Conservation (phyloP, 352 stramenopile species). For the Globisporangium radiosum region DNA sequence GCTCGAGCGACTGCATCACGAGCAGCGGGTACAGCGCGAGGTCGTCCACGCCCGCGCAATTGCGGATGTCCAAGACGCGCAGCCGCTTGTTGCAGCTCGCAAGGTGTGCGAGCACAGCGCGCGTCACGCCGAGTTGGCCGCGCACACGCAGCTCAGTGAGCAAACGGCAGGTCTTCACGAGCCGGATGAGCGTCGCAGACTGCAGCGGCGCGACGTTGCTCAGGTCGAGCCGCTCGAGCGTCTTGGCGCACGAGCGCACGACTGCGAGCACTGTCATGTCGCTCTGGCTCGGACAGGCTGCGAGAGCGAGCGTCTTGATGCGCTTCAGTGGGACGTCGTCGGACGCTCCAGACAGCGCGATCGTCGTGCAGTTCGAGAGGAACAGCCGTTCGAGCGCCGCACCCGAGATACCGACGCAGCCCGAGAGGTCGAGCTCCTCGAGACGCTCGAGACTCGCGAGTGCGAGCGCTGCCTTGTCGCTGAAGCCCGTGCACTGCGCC, state of each 20-base stretch:
- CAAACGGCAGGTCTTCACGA: conserved; percentile 28
- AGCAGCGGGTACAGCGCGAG: conserved; percentile 53
- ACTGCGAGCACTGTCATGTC: conserved; percentile 30
- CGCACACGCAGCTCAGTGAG: conserved; percentile 26
- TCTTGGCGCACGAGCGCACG: conserved; percentile 21
- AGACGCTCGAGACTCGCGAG: conserved; percentile 46
- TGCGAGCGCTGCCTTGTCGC: conserved; percentile 47
- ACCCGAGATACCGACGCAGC: conserved; percentile 40
- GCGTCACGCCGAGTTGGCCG: conserved; percentile 33
- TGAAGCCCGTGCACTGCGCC: conserved; percentile 32
- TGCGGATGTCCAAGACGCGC: conserved; percentile 43
- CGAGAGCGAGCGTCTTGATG: conserved; percentile 20
- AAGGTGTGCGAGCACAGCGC: conserved; percentile 38
- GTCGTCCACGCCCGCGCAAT: conserved; percentile 47
- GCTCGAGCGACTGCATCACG: conserved; percentile 48
- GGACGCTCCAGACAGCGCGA: not conserved
- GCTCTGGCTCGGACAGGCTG: conserved; percentile 20
- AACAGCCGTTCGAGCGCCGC: conserved; percentile 39
- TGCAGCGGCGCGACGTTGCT: conserved; percentile 22
- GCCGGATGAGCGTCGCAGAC: conserved; percentile 20
- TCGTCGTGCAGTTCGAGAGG: conserved; percentile 20
- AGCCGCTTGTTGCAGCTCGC: conserved; percentile 50
- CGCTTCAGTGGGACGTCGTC: conserved; percentile 12
- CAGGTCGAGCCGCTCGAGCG: conserved; percentile 26
- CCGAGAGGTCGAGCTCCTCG: conserved; percentile 46